phyloP scores from a whole-genome alignment of 306 rosid genomes.

The Mucuna pruriens region DNA sequence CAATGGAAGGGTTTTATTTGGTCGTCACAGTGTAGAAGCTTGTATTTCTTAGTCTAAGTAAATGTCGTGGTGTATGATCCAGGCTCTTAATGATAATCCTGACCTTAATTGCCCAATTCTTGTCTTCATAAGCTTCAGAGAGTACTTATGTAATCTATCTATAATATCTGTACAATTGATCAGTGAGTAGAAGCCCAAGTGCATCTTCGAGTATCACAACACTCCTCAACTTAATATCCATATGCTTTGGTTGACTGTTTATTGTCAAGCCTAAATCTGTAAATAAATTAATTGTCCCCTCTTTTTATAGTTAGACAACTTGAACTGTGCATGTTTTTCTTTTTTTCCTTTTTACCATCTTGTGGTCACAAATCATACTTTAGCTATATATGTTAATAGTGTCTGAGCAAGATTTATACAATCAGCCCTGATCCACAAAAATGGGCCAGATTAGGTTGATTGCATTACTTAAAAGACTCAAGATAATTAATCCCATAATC shows the following conservation, averaged over 20 bases:
- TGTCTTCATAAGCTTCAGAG: slow-evolving; percentile 14
- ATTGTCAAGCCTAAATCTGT: slow-evolving; percentile 27
- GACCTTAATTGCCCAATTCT: neutral
- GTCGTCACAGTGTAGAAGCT: slow-evolving; percentile 2
- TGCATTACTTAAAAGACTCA: slow-evolving; percentile 22
- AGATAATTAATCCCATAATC: slow-evolving; percentile 7
- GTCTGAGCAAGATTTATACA: slow-evolving; percentile 13
- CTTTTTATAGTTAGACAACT: neutral
- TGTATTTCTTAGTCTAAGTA: neutral
- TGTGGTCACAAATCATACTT: neutral
- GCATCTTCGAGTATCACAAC: neutral
- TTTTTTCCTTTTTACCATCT: neutral
- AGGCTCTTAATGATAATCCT: neutral
- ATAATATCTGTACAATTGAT: slow-evolving; percentile 22
- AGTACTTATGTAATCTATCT: neutral
- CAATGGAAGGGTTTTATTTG: slow-evolving; percentile 13
- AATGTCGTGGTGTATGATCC: neutral
- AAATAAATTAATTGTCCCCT: slow-evolving; percentile 4
- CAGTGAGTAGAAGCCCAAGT: slow-evolving; percentile 24
- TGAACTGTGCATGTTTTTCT: neutral
- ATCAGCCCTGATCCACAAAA: slow-evolving; percentile 22
- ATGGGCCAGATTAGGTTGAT: neutral
- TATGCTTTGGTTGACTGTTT: slow-evolving; percentile 16
- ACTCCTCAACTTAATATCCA: neutral
- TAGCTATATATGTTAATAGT: slow-evolving; percentile 7